phyloP scores from a whole-genome alignment of 2,329 filamentous ascomycete genomes.

The Sporothrix variecibatus region DNA sequence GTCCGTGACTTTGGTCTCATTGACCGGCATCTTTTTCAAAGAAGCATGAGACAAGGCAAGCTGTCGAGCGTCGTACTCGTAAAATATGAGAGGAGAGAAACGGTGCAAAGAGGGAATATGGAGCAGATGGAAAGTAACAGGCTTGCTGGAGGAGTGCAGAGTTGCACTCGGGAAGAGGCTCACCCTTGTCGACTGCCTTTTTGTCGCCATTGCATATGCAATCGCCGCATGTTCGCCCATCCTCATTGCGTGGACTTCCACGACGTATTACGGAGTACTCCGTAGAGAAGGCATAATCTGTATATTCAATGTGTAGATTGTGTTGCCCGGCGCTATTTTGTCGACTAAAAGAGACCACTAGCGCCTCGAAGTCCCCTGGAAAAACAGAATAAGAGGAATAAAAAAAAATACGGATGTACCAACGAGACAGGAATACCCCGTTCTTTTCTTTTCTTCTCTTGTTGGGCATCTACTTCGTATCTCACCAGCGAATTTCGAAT shows the following conservation, averaged over 20 bases:
- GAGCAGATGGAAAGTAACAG: background rate
- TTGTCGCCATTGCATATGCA: slow-evolving; percentile 14
- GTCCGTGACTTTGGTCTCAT: slow-evolving; percentile 1
- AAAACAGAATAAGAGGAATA: background rate
- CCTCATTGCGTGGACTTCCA: background rate
- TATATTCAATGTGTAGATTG: background rate
- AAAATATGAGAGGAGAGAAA: background rate
- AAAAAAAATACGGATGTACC: background rate
- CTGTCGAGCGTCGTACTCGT: background rate
- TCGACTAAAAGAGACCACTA: background rate
- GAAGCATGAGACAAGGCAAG: background rate
- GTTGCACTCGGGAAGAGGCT: slow-evolving; percentile 6
- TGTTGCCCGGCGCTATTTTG: slow-evolving; percentile 2
- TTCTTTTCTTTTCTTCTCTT: background rate
- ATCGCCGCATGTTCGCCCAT: background rate
- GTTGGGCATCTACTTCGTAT: background rate
- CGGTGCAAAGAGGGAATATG: background rate
- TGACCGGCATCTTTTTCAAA: background rate
- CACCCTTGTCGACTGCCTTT: background rate
- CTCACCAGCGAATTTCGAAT: background rate
- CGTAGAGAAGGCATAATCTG: background rate
- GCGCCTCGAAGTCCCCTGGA: background rate
- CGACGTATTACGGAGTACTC: background rate
- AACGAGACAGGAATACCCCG: background rate
- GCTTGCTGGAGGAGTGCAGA: background rate